Evolutionary conservation across 1,284 basidiomycete genomes (phyloP).

Genomic region (Inonotus obliquus): DNA sequence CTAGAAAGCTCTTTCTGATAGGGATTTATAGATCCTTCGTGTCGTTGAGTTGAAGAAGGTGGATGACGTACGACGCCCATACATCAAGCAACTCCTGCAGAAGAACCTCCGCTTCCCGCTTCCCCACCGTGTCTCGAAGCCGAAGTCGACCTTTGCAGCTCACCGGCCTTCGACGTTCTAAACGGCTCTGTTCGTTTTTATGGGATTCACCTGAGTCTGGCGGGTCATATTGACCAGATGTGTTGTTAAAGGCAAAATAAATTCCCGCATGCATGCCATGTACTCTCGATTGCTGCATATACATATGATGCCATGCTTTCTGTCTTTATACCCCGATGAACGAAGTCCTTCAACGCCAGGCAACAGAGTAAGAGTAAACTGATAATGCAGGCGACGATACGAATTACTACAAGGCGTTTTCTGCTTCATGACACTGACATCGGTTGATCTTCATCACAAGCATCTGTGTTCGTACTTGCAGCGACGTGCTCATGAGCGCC

Average conservation of each 20-base stretch:
- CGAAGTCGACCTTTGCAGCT: slow-evolving; percentile 70
- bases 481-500: background rate
- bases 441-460: background rate
- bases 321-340: background rate
- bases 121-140: slow-evolving; percentile 82
- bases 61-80: slow-evolving; percentile 89
- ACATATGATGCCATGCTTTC: slow-evolving; percentile 6
- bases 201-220: background rate
- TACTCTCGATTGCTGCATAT: slow-evolving; percentile 9
- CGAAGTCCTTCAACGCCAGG: background rate
- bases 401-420: background rate
- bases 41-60: slow-evolving; percentile 92
- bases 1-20: background rate
- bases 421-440: slow-evolving; percentile 1
- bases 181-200: slow-evolving; percentile 11
- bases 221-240: background rate
- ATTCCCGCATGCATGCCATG: slow-evolving; percentile 10
- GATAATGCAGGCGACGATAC: background rate
- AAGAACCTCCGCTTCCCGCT: slow-evolving; percentile 97
- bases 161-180: slow-evolving; percentile 68
- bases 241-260: background rate
- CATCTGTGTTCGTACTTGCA: background rate
- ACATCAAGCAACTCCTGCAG: slow-evolving; percentile 94
- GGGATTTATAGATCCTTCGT: slow-evolving; percentile 69
- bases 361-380: background rate